A percentile compares a stretch with the other conserved stretches of the same genome.
These are phyloP conservation scores for Cymodocea nodosa DNA, from an alignment of 116 monocot genomes.

Conservation along the genomic window DNA sequence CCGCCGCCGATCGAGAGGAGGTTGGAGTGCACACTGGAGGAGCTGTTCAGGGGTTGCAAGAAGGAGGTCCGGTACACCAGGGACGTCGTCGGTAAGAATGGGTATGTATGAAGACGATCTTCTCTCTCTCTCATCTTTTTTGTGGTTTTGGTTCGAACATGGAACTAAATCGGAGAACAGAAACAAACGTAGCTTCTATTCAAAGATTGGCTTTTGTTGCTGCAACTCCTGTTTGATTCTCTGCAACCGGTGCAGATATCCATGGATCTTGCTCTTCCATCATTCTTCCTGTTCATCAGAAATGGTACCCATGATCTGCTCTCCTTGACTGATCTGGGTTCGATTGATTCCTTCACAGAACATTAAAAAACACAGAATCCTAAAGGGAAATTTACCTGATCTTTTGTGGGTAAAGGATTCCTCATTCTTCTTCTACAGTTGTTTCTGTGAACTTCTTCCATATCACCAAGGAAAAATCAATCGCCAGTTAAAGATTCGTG, in stretches of 20 bases:
- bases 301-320: not conserved
- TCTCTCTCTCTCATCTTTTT: not conserved
- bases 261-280: not conserved
- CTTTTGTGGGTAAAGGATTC: too few species aligned
- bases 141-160: not conserved
- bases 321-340: too few species aligned
- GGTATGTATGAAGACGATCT: slow-evolving; percentile 20
- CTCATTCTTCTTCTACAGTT: too few species aligned
- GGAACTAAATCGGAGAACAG: too few species aligned
- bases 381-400: too few species aligned
- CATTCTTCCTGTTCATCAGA: not conserved
- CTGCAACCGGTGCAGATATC: not conserved
- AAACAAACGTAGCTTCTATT: not conserved
- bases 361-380: too few species aligned
- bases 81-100: slow-evolving; percentile 38
- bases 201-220: not conserved
- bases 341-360: too few species aligned
- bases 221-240: not conserved
- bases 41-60: slow-evolving; percentile 68
- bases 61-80: slow-evolving; percentile 68
- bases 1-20: slow-evolving; percentile 68
- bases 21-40: slow-evolving; percentile 94
- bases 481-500: too few species aligned
- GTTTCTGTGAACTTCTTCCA: too few species aligned
- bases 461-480: too few species aligned